These are phyloP conservation scores for Colletotrichum sp. DNA, from an alignment of 2,329 filamentous ascomycete species.

Conservation along the genomic window DNA sequence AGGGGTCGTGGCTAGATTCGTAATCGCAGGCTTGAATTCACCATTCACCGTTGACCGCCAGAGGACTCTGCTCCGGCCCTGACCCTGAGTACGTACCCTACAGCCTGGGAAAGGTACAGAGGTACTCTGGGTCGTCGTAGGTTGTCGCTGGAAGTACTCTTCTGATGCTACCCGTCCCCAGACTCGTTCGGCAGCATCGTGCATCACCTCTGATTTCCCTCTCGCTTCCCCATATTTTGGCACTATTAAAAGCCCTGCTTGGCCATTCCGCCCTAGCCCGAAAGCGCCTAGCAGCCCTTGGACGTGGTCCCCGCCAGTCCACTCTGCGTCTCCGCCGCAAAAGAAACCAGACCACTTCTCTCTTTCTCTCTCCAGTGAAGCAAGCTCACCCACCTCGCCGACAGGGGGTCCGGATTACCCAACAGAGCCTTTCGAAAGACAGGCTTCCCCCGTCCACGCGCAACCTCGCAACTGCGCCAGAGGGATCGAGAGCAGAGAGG, in stretches of 20 bases:
- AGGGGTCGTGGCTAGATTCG: constrained; percentile 11
- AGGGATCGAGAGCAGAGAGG: background rate
- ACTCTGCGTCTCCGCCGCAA: constrained; percentile 3
- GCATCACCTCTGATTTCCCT: constrained; percentile 10
- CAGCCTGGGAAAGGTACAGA: background rate
- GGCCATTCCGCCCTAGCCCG: background rate
- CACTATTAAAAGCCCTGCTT: constrained; percentile 16
- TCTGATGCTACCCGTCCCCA: background rate
- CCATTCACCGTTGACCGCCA: constrained; percentile 11
- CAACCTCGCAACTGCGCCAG: background rate
- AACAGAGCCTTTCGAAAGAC: constrained; percentile 4
- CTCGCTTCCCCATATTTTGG: constrained; percentile 17
- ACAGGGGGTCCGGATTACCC: constrained; percentile 9
- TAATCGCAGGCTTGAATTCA: constrained; percentile 13
- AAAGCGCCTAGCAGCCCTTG: background rate
- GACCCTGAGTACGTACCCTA: background rate
- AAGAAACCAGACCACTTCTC: background rate
- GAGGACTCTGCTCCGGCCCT: background rate
- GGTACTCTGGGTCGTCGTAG: background rate
- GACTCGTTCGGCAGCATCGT: constrained; percentile 12
- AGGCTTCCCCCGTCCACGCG: constrained; percentile 13
- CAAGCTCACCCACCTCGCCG: background rate
- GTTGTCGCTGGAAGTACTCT: background rate
- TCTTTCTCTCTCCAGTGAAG: background rate
- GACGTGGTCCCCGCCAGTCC: background rate